Percentiles rank a stretch among this genome's conserved stretches.
phyloP scores from a whole-genome alignment of 129 eudicot genomes.

The Lactuca sativa region DNA sequence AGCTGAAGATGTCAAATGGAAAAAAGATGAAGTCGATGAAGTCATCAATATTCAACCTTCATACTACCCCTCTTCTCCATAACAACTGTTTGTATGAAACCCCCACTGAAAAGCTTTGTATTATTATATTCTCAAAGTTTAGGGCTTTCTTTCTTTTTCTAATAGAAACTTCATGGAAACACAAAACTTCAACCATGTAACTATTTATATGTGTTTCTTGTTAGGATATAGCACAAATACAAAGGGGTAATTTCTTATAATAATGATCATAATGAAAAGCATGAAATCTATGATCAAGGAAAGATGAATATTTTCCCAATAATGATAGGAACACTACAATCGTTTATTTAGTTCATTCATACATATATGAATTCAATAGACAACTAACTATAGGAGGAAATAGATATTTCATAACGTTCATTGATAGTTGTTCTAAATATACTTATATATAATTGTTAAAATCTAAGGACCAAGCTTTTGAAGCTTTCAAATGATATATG shows the following conservation, averaged over 20 bases:
- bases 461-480: slow-evolving; percentile 1
- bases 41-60: too few relatives aligned
- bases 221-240: too few relatives aligned
- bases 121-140: too few relatives aligned
- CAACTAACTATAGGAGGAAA: background rate
- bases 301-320: background rate
- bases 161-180: too few relatives aligned
- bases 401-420: background rate
- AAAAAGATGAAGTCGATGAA: too few relatives aligned
- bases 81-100: too few relatives aligned
- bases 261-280: background rate
- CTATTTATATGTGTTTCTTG: too few relatives aligned
- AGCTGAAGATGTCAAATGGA: too few relatives aligned
- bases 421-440: background rate
- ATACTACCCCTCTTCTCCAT: too few relatives aligned
- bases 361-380: slow-evolving; percentile 13
- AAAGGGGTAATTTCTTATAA: background rate
- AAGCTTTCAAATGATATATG: background rate
- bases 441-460: slow-evolving; percentile 5
- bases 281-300: background rate
- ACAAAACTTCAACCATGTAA: too few relatives aligned
- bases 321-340: background rate
- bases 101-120: too few relatives aligned
- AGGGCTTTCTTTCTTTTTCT: too few relatives aligned
- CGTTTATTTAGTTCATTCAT: slow-evolving; percentile 1